Conservation (phyloP, 1,139 yeast genomes). For the Sugiyamaella japonica region DNA sequence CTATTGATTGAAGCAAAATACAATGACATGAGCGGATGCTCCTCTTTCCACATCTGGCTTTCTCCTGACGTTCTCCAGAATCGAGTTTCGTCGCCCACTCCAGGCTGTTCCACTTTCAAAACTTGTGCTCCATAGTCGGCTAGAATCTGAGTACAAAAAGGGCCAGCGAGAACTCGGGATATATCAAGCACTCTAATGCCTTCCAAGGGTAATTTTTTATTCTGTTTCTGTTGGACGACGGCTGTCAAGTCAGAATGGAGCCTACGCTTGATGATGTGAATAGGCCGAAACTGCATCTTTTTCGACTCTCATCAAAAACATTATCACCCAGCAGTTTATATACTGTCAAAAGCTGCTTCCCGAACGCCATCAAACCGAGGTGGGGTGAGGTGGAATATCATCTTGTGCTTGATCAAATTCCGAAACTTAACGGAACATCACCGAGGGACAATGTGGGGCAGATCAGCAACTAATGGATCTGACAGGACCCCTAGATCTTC, state of each 20-base stretch:
- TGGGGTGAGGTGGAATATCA: background rate
- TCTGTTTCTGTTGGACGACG: background rate
- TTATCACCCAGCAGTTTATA: background rate
- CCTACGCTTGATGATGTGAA: background rate
- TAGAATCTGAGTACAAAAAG: conserved; percentile 43
- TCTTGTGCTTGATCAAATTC: background rate
- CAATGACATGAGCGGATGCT: conserved; percentile 40
- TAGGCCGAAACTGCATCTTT: background rate
- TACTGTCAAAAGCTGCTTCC: background rate
- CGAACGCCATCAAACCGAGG: background rate
- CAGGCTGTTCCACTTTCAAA: conserved; percentile 44
- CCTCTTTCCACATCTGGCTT: conserved; percentile 20
- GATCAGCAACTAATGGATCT: background rate
- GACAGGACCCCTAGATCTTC: background rate
- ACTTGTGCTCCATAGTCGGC: conserved; percentile 47
- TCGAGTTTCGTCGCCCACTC: conserved; percentile 46
- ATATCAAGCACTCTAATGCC: conserved; percentile 43
- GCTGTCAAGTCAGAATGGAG: background rate
- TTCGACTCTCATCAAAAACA: background rate
- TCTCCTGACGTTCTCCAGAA: conserved; percentile 47
- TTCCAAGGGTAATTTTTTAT: conserved; percentile 22
- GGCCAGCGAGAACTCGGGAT: conserved; percentile 46
- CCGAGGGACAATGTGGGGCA: background rate
- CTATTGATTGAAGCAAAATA: conserved; percentile 43
- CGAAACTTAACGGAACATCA: background rate